A percentile compares a stretch with the other conserved stretches of the same genome.
phyloP scores from a whole-genome alignment of 768 basidiomycete species.

The Antrodiella citrinella region DNA sequence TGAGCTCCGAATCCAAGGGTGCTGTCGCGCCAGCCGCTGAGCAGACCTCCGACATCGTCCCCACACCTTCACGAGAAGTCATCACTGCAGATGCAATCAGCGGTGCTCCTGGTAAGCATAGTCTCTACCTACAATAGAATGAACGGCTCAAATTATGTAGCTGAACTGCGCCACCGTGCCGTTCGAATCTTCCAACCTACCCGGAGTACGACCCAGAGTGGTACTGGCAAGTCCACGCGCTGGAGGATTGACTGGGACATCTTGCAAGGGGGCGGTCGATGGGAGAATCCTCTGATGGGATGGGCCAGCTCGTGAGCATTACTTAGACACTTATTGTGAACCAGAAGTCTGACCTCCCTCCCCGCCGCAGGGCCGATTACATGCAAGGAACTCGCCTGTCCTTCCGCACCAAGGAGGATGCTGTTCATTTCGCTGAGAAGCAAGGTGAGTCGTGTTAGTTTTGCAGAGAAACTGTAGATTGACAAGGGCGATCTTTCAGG shows the following conservation, averaged over 20 bases:
- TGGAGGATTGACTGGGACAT: slow-evolving; percentile 96
- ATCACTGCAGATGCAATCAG: slow-evolving; percentile 77
- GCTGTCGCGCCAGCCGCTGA: slow-evolving; percentile 16
- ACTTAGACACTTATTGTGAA: background rate
- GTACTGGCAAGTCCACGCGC: slow-evolving; percentile 71
- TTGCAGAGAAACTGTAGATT: background rate
- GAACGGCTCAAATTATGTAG: slow-evolving; percentile 31
- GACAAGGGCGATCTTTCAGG: slow-evolving; percentile 33
- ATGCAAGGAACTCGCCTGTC: slow-evolving; percentile 84
- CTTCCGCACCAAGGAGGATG: slow-evolving; percentile 85
- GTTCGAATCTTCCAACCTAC: slow-evolving; percentile 93
- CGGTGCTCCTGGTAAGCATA: slow-evolving; percentile 65
- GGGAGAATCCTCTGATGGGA: slow-evolving; percentile 99
- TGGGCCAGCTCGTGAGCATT: slow-evolving; percentile 86
- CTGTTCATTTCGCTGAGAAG: slow-evolving; percentile 93
- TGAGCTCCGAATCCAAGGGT: slow-evolving; percentile 16
- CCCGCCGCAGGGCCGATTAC: slow-evolving; percentile 72
- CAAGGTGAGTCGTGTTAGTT: slow-evolving; percentile 55
- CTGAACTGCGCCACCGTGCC: slow-evolving; percentile 74
- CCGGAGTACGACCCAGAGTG: slow-evolving; percentile 93
- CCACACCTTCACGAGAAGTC: slow-evolving; percentile 44
- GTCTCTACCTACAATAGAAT: background rate
- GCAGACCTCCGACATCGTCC: slow-evolving; percentile 31
- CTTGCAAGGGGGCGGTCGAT: slow-evolving; percentile 81
- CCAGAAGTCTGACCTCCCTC: background rate